A percentile compares a stretch with the other conserved stretches of the same genome.
phyloP scores from a whole-genome alignment of 179 eudicot species.

The Amaranthus tricolor region DNA sequence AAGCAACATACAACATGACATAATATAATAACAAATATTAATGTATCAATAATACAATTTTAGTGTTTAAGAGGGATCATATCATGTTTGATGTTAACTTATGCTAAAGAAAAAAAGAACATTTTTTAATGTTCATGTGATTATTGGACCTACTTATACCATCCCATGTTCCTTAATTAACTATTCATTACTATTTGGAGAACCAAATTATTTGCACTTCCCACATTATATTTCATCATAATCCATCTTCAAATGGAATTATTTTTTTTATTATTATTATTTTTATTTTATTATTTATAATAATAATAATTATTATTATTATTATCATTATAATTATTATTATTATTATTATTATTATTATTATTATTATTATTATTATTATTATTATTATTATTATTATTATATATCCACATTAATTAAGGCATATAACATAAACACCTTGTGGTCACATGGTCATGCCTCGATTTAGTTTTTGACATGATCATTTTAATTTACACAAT shows the following conservation, averaged over 20 bases:
- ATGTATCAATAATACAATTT: slow-evolving; percentile 11
- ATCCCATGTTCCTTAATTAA: slow-evolving; percentile 22
- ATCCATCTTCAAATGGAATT: slow-evolving; percentile 7
- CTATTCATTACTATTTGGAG: slow-evolving; percentile 1
- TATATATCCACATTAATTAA: slow-evolving; percentile 11
- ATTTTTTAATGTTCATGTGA: slow-evolving; percentile 30
- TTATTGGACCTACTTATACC: slow-evolving; percentile 29
- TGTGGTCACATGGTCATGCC: slow-evolving; percentile 31
- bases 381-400: no score
- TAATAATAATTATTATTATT: no score
- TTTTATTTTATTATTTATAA: no score
- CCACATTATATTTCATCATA: neutral
- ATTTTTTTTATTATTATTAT: no score
- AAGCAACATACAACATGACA: slow-evolving; percentile 34
- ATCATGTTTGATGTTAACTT: slow-evolving; percentile 13
- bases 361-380: no score
- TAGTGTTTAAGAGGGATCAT: neutral
- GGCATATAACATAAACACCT: slow-evolving; percentile 22
- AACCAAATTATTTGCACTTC: slow-evolving; percentile 14
- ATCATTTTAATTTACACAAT: neutral
- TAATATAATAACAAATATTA: neutral
- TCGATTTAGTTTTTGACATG: neutral
- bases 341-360: neutral
- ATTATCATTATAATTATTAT: no score
- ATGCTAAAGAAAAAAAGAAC: neutral